Evolutionary conservation across 2,329 filamentous ascomycete species (phyloP).

Genomic region (Botrytis aclada): DNA sequence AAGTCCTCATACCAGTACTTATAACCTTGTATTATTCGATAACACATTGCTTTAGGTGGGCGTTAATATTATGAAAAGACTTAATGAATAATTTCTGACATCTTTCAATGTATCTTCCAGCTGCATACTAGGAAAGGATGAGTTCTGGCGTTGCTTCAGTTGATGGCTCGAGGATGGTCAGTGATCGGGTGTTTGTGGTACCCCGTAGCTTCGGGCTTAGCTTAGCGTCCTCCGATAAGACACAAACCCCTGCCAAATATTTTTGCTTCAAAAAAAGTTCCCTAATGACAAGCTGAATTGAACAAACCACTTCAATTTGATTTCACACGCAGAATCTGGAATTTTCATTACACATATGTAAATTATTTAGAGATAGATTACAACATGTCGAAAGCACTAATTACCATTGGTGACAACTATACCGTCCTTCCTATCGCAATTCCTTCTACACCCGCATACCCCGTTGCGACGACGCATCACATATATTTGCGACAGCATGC

Average conservation of each 20-base stretch:
- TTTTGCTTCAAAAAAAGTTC: conserved; percentile 22
- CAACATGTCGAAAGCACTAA: conserved; percentile 29
- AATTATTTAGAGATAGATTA: not conserved
- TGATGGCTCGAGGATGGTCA: conserved; percentile 10
- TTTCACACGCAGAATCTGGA: not conserved
- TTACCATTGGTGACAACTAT: conserved; percentile 29
- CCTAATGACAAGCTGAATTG: conserved; percentile 11
- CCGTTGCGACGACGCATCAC: conserved; percentile 67
- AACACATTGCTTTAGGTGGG: not conserved
- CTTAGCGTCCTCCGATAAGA: conserved; percentile 33
- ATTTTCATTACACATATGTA: not conserved
- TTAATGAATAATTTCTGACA: conserved; percentile 10
- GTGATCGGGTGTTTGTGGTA: not conserved
- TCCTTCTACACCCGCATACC: conserved; percentile 54
- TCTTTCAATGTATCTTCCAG: not conserved
- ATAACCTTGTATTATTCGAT: not conserved
- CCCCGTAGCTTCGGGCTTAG: conserved; percentile 11
- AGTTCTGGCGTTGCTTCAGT: conserved; percentile 4
- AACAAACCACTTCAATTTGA: not conserved
- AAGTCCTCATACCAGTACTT: not conserved
- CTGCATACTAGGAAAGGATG: not conserved
- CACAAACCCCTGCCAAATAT: conserved; percentile 28
- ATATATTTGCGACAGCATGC: conserved; percentile 82
- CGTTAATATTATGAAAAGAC: not conserved
- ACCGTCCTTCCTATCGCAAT: conserved; percentile 35